Percentiles rank a stretch among this genome's conserved stretches.
These are phyloP conservation scores for Lachnellula cervina DNA, from an alignment of 2,329 filamentous ascomycete genomes.

Conservation along the genomic window DNA sequence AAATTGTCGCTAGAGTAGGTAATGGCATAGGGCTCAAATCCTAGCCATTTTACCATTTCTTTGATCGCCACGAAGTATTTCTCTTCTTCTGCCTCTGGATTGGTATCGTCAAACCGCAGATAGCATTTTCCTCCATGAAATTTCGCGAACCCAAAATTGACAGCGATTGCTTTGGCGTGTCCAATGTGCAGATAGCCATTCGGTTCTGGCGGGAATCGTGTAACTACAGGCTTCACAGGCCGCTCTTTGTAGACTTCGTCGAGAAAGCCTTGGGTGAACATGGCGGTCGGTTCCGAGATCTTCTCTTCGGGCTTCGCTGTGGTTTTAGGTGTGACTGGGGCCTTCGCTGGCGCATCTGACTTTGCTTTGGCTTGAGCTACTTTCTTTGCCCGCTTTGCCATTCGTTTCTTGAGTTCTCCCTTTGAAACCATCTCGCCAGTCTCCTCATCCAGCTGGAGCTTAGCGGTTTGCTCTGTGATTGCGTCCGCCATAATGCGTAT, in stretches of 20 bases:
- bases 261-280: conserved; percentile 79
- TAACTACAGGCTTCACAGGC: conserved; percentile 57
- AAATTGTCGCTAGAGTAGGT: conserved; percentile 92
- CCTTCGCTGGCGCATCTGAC: conserved; percentile 37
- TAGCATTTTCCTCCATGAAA: conserved; percentile 72
- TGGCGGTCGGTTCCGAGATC: conserved; percentile 34
- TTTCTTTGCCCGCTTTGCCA: conserved; percentile 55
- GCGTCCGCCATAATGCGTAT: conserved; percentile 42
- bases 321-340: conserved; percentile 27
- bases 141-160: conserved; percentile 93
- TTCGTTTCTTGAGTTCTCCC: conserved; percentile 57
- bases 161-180: conserved; percentile 89
- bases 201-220: conserved; percentile 78
- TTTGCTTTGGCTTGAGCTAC: conserved; percentile 49
- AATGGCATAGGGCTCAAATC: conserved; percentile 69
- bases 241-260: conserved; percentile 66
- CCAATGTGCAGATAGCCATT: conserved; percentile 94
- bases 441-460: conserved; percentile 58
- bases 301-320: conserved; percentile 30
- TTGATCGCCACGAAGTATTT: conserved; percentile 84
- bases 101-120: conserved; percentile 88
- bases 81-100: conserved; percentile 89
- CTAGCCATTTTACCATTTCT: conserved; percentile 80
- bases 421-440: conserved; percentile 64
- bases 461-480: conserved; percentile 42